These are phyloP conservation scores for Physcia stellaris DNA, from an alignment of 495 filamentous ascomycete species.

Conservation along the genomic window DNA sequence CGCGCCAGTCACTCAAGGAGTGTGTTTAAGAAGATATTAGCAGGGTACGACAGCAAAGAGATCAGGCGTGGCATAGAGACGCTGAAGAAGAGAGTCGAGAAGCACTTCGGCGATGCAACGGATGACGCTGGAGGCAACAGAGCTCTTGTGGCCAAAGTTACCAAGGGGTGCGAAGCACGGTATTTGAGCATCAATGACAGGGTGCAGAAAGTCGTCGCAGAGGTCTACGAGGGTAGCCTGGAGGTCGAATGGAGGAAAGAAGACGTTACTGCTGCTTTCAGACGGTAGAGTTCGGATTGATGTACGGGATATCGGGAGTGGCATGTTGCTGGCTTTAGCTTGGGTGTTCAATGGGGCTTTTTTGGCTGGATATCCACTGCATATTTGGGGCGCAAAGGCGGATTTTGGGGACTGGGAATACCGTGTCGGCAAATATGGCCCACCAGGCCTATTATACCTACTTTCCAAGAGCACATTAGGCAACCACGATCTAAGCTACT, in stretches of 20 bases:
- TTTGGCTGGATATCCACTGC: too few species aligned
- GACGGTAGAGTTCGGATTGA: constrained; percentile 16
- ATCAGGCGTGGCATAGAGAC: constrained; percentile 72
- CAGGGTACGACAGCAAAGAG: constrained; percentile 67
- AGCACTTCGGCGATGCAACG: constrained; percentile 86
- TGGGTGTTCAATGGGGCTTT: too few species aligned
- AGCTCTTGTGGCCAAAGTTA: constrained; percentile 60
- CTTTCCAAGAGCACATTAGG: too few species aligned
- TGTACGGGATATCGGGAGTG: too few species aligned
- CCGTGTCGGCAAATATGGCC: too few species aligned
- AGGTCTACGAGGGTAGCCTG: constrained; percentile 50
- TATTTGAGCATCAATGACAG: constrained; percentile 64
- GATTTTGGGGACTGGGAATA: too few species aligned
- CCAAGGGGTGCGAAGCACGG: constrained; percentile 65
- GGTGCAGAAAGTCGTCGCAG: constrained; percentile 45
- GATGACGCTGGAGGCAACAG: constrained; percentile 55
- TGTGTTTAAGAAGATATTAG: constrained; percentile 72
- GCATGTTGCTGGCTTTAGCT: too few species aligned
- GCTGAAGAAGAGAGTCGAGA: constrained; percentile 80
- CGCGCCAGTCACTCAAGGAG: constrained; percentile 67
- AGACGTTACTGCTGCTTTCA: constrained; percentile 41
- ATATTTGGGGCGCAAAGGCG: too few species aligned
- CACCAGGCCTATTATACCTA: too few species aligned
- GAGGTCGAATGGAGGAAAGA: constrained; percentile 49
- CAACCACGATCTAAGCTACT: too few species aligned